phyloP scores from a whole-genome alignment of 768 basidiomycete species.

The Stropharia rugosoannulata region DNA sequence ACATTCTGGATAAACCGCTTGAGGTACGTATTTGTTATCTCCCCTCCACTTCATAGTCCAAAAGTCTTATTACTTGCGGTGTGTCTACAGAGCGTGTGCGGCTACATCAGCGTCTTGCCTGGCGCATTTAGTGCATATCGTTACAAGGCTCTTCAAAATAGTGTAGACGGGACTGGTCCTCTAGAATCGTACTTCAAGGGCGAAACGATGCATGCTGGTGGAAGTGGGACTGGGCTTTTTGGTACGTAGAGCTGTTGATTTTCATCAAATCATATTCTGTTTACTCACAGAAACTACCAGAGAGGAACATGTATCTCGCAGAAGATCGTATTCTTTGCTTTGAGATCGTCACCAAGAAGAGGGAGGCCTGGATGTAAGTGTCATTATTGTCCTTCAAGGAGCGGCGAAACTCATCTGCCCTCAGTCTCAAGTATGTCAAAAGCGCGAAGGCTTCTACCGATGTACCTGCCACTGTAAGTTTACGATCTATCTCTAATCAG shows the following conservation, averaged over 20 bases:
- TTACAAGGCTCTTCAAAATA: constrained; percentile 85
- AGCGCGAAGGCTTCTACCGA: constrained; percentile 96
- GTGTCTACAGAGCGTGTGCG: constrained; percentile 66
- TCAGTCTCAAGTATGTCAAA: constrained; percentile 84
- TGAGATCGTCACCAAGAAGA: constrained; percentile 90
- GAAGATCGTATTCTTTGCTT: constrained; percentile 92
- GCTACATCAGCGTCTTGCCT: constrained; percentile 85
- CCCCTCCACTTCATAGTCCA: background rate
- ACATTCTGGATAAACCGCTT: constrained; percentile 93
- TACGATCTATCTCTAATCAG: background rate
- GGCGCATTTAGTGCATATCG: constrained; percentile 93
- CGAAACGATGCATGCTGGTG: constrained; percentile 76
- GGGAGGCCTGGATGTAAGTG: constrained; percentile 82
- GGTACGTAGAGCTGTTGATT: constrained; percentile 28
- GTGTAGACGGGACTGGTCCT: constrained; percentile 84
- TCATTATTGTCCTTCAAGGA: constrained; percentile 16
- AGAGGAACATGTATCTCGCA: constrained; percentile 91
- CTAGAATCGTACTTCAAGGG: constrained; percentile 94
- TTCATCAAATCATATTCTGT: constrained; percentile 4
- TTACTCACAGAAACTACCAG: constrained; percentile 16
- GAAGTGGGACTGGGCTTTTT: constrained; percentile 67
- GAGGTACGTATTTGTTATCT: constrained; percentile 50
- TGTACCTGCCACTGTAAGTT: constrained; percentile 76
- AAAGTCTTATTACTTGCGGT: background rate
- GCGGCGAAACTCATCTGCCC: constrained; percentile 2